Percentiles rank a stretch among this genome's conserved stretches.
Conservation (phyloP, 1,284 basidiomycete genomes). For the Apiotrichum domesticum region DNA sequence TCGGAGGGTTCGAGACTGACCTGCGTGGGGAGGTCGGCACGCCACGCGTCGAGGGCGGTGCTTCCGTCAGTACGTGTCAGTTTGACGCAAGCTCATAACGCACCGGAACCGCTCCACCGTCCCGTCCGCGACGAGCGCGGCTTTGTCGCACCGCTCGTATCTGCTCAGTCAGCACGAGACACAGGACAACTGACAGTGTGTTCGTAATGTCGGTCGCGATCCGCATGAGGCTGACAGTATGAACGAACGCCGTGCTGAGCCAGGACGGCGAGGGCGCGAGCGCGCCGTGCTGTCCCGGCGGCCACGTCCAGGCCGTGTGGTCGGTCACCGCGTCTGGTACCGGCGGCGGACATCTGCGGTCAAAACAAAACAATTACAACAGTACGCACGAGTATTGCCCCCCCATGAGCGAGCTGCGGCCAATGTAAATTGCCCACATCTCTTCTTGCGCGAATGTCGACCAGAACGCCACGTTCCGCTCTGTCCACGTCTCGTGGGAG, state of each 20-base stretch:
- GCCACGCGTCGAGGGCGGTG: constrained; percentile 34
- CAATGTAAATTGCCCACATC: constrained; percentile 30
- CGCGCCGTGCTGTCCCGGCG: constrained; percentile 1
- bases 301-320: constrained; percentile 20
- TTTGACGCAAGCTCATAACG: not conserved
- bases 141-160: constrained; percentile 6
- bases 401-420: constrained; percentile 19
- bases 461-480: constrained; percentile 30
- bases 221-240: constrained; percentile 8
- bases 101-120: constrained; percentile 6
- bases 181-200: not conserved
- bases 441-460: constrained; percentile 28
- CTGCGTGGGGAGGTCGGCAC: too few species aligned
- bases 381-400: constrained; percentile 18
- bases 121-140: constrained; percentile 4
- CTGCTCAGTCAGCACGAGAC: not conserved
- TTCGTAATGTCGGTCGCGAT: constrained; percentile 7
- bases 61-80: constrained; percentile 31
- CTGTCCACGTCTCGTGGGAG: constrained; percentile 7
- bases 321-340: constrained; percentile 20
- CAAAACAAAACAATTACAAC: not conserved
- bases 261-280: constrained; percentile 8
- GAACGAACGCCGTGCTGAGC: constrained; percentile 9
- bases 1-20: too few species aligned
- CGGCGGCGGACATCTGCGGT: constrained; percentile 16